A percentile compares a stretch with the other conserved stretches of the same genome.
These are phyloP conservation scores for Aspergillus sclerotioniger DNA, from an alignment of 495 filamentous ascomycete genomes.

Conservation along the genomic window DNA sequence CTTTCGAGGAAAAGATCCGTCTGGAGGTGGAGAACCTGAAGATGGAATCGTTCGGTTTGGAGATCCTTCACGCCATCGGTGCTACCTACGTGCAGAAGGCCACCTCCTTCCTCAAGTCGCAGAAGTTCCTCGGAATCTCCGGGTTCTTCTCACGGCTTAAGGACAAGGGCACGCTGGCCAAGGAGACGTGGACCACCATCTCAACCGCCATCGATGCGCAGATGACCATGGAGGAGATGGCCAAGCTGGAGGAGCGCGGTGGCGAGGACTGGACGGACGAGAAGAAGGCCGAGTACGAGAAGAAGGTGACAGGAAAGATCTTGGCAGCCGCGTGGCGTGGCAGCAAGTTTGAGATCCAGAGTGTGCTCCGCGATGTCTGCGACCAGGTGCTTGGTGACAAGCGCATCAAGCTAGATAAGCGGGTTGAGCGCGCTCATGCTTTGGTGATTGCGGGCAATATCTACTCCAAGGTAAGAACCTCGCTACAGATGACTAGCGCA, in stretches of 20 bases:
- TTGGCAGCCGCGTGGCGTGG: constrained; percentile 97
- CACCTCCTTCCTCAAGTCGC: constrained; percentile 82
- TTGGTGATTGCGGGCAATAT: constrained; percentile 85
- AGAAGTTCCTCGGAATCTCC: constrained; percentile 94
- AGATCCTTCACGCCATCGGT: constrained; percentile 95
- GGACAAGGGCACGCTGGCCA: constrained; percentile 94
- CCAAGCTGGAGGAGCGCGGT: constrained; percentile 88
- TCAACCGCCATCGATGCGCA: constrained; percentile 97
- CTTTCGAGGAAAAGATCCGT: constrained; percentile 91
- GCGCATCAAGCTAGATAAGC: constrained; percentile 75
- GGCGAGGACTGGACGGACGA: constrained; percentile 99
- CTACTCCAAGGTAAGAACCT: constrained; percentile 69
- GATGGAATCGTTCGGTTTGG: constrained; percentile 97
- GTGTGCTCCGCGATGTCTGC: constrained; percentile 89
- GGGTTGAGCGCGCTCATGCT: constrained; percentile 86
- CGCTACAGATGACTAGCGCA: background rate
- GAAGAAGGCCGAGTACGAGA: constrained; percentile 94
- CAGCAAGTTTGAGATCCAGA: constrained; percentile 97
- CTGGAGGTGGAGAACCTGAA: constrained; percentile 97
- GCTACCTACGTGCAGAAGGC: constrained; percentile 85
- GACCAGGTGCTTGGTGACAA: constrained; percentile 72
- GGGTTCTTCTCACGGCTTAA: constrained; percentile 92
- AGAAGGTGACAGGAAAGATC: constrained; percentile 94
- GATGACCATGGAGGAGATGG: constrained; percentile 99
- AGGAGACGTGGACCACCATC: constrained; percentile 98